These are phyloP conservation scores for Microsporum canis DNA, from an alignment of 2,329 filamentous ascomycete species.

Conservation along the genomic window DNA sequence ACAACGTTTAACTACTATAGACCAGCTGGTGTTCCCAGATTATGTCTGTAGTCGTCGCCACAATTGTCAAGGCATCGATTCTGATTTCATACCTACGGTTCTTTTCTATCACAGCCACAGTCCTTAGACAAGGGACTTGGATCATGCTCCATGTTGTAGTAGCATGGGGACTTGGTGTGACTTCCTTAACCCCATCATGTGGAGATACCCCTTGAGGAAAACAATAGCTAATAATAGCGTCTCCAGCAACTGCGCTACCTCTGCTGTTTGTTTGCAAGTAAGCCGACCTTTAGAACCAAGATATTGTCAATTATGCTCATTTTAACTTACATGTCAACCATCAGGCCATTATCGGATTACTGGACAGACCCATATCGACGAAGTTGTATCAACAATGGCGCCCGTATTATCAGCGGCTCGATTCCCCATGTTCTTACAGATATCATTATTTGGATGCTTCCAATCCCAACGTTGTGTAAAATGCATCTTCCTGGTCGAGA, in stretches of 20 bases:
- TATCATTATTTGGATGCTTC: slow-evolving; percentile 12
- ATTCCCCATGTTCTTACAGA: slow-evolving; percentile 13
- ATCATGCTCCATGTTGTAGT: slow-evolving; percentile 10
- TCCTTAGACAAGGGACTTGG: slow-evolving; percentile 8
- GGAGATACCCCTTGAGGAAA: neutral
- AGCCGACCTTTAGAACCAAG: neutral
- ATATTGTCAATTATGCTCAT: neutral
- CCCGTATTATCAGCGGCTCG: slow-evolving; percentile 7
- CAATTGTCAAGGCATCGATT: slow-evolving; percentile 14
- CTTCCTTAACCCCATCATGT: neutral
- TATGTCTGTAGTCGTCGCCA: slow-evolving; percentile 11
- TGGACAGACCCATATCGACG: slow-evolving; percentile 7
- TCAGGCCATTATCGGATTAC: slow-evolving; percentile 12
- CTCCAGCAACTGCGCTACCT: slow-evolving; percentile 11
- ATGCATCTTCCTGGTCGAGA: slow-evolving; percentile 12
- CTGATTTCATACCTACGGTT: slow-evolving; percentile 14
- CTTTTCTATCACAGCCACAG: neutral
- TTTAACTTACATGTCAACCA: neutral
- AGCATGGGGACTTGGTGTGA: slow-evolving; percentile 14
- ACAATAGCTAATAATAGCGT: neutral
- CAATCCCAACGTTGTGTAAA: slow-evolving; percentile 14
- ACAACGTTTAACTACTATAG: slow-evolving; percentile 6
- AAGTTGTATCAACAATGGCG: slow-evolving; percentile 10
- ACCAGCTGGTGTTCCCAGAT: slow-evolving; percentile 14
- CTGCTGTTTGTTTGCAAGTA: slow-evolving; percentile 15